Base-by-base conservation (phyloP, 2,329 filamentous ascomycete species). In the Aphanocladium album region DNA sequence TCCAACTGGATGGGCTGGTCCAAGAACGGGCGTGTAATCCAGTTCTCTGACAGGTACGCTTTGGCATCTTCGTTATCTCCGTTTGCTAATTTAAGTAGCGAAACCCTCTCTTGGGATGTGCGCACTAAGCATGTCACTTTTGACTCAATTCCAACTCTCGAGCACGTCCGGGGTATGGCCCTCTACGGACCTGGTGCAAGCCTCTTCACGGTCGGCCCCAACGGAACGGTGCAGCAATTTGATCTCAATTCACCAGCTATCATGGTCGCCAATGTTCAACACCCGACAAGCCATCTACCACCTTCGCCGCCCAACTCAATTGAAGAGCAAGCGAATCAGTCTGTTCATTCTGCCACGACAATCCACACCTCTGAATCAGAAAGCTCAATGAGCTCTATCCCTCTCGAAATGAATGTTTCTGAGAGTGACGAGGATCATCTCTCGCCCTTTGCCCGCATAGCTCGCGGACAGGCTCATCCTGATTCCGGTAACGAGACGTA, bases 1-100 rank as follows among this genome's bases (percentile, higher is more conserved):
- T 89, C 90, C 41, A 96, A 96, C 72, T 99, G 95, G 95, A 93
- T 97, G 80, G 89, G 87, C 21, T 99, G 95, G 95, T 98, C 95
- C 0, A 98, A 97, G 77, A 98, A 96, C 77, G 95, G 95, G 43
- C 89, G 93, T 66, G 92, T 99, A 65, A 87, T 99, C 64, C 95
- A 99, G 75, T 93, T 87, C 74, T 89, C 90, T 5, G 91, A 97
- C 75, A 87, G 88, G 93, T 96, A 80, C 78, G 90, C 85, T 59
- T 54, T 43, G 57, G 57, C 63, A 57, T 67, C 62, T 65, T 64
- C 67, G 66, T 66, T 3, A 21, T 55, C 64, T 69, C 69, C 67
- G 69, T 62, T 67, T 61, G 69, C 73, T 74, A 70, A 75, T 70
- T 62, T 63, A 58, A 60, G 50, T 71, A 92, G 93, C 60, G 90